phyloP scores from a whole-genome alignment of 805 yeast genomes.

The Ascoidea asiatica region DNA sequence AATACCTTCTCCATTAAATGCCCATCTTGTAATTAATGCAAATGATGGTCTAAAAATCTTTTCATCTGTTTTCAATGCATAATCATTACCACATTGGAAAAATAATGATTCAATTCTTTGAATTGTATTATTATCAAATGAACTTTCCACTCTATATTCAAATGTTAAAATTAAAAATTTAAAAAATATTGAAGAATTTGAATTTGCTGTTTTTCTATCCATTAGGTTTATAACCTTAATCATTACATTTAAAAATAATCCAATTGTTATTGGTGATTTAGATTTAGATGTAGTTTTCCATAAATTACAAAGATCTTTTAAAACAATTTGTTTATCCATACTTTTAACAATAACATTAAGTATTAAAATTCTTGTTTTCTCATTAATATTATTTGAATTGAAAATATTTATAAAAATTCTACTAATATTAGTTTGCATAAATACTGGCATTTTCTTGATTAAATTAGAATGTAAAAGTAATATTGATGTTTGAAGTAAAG shows the following conservation, averaged over 20 bases:
- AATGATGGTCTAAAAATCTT: conserved; percentile 87
- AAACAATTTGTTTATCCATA: conserved; percentile 49
- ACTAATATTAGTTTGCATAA: conserved; percentile 55
- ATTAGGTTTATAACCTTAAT: conserved; percentile 52
- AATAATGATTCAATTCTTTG: conserved; percentile 71
- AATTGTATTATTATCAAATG: conserved; percentile 58
- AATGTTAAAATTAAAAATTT: conserved; percentile 57
- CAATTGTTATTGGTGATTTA: conserved; percentile 32
- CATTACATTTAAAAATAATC: conserved; percentile 55
- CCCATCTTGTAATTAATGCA: conserved; percentile 82
- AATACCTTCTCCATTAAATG: conserved; percentile 71
- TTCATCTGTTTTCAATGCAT: conserved; percentile 86
- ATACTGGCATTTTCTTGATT: conserved; percentile 75
- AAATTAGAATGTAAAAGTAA: conserved; percentile 61
- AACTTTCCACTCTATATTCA: conserved; percentile 47
- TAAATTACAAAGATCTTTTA: conserved; percentile 44
- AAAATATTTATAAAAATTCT: conserved; percentile 48
- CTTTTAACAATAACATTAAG: conserved; percentile 49
- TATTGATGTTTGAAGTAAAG: conserved; percentile 53
- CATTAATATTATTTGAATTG: conserved; percentile 43
- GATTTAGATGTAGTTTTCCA: conserved; percentile 36
- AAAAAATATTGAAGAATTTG: conserved; percentile 54
- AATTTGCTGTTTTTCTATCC: conserved; percentile 65
- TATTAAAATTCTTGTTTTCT: conserved; percentile 45
- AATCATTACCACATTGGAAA: conserved; percentile 57